These are phyloP conservation scores for Cubamyces lactineus DNA, from an alignment of 768 basidiomycete genomes.

Conservation along the genomic window DNA sequence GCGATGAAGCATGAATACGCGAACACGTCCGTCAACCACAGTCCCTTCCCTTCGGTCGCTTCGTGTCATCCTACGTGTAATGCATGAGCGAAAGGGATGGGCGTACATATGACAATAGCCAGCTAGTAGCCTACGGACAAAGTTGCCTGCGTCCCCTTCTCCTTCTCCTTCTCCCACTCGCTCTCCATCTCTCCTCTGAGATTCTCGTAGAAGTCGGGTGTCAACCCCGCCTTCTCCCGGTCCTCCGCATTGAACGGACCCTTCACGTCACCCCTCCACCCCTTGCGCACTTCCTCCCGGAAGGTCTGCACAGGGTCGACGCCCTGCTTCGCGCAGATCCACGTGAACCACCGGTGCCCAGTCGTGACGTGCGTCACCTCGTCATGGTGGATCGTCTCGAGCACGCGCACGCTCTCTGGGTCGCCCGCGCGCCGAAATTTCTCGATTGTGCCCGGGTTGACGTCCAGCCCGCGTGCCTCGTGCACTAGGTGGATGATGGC, in stretches of 20 bases:
- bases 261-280: slow-evolving; percentile 74
- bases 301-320: slow-evolving; percentile 68
- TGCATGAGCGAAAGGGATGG: too few species aligned
- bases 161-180: slow-evolving; percentile 10
- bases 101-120: too few species aligned
- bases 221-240: slow-evolving; percentile 74
- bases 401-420: slow-evolving; percentile 61
- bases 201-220: slow-evolving; percentile 70
- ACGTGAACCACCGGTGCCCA: slow-evolving; percentile 84
- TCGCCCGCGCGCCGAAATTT: slow-evolving; percentile 71
- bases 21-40: too few species aligned
- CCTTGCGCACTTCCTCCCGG: slow-evolving; percentile 65
- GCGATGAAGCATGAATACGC: too few species aligned
- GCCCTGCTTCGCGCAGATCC: slow-evolving; percentile 61
- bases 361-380: slow-evolving; percentile 83
- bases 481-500: slow-evolving; percentile 88
- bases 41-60: too few species aligned
- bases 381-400: slow-evolving; percentile 80
- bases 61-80: too few species aligned
- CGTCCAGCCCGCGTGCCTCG: slow-evolving; percentile 82
- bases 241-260: slow-evolving; percentile 84
- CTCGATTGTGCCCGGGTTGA: slow-evolving; percentile 80
- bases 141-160: background rate
- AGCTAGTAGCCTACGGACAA: slow-evolving; percentile 10
- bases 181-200: slow-evolving; percentile 60